A percentile compares a stretch with the other conserved stretches of the same genome.
phyloP scores from a whole-genome alignment of 352 stramenopile species.

The Globisporangium viniferum region DNA sequence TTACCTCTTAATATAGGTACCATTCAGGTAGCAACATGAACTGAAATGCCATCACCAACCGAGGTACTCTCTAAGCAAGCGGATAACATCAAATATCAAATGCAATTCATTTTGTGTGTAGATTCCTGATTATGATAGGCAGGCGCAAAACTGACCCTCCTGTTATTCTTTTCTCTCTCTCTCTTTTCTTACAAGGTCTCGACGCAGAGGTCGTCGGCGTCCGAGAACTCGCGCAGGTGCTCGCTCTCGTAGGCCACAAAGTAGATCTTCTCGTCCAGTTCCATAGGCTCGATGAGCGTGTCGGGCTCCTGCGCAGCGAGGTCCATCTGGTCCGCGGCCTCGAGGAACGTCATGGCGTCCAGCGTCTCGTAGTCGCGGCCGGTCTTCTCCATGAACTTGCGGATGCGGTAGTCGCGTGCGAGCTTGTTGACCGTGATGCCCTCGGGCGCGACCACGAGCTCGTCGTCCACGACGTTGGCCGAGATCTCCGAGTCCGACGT shows the following conservation, averaged over 20 bases:
- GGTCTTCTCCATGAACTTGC: slow-evolving; percentile 60
- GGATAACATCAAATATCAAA: too few species aligned
- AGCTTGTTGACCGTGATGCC: slow-evolving; percentile 34
- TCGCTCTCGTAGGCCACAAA: slow-evolving; percentile 20
- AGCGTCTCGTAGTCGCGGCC: slow-evolving; percentile 35
- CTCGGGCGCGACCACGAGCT: slow-evolving; percentile 22
- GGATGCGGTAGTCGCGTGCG: slow-evolving; percentile 46
- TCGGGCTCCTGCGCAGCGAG: slow-evolving; percentile 15
- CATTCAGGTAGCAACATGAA: too few species aligned
- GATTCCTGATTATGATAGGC: neutral
- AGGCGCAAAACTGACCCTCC: neutral
- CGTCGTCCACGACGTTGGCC: slow-evolving; percentile 44
- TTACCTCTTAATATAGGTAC: too few species aligned
- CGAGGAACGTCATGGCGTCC: slow-evolving; percentile 37
- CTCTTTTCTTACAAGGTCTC: slow-evolving; percentile 6
- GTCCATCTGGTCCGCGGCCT: slow-evolving; percentile 35
- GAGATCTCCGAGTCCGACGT: slow-evolving; percentile 56
- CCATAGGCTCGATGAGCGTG: slow-evolving; percentile 30
- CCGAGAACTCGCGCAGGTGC: slow-evolving; percentile 14
- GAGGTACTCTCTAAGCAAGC: too few species aligned
- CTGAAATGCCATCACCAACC: too few species aligned
- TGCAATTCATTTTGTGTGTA: too few species aligned
- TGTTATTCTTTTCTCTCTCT: neutral
- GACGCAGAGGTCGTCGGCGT: slow-evolving; percentile 17
- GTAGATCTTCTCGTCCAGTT: slow-evolving; percentile 23